phyloP scores from a whole-genome alignment of 2,329 filamentous ascomycete species.

The Aspergillus fischeri region DNA sequence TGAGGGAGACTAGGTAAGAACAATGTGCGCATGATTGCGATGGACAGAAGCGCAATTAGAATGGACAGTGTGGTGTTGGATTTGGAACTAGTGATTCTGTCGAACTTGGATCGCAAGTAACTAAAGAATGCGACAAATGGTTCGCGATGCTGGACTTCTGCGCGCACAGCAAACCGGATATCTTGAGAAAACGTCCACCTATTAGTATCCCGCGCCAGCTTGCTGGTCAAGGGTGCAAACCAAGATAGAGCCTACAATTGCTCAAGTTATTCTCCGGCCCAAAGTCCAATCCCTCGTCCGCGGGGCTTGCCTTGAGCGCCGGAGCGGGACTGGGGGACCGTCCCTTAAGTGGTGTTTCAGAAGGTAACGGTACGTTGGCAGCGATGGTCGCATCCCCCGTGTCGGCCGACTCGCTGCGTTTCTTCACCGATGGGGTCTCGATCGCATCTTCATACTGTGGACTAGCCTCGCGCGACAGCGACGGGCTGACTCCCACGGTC shows the following conservation, averaged over 20 bases:
- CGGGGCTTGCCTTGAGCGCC: conserved; percentile 17
- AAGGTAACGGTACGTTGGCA: conserved; percentile 54
- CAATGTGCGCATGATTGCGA: conserved; percentile 62
- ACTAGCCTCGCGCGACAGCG: conserved; percentile 54
- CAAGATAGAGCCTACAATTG: conserved; percentile 47
- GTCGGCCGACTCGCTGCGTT: conserved; percentile 21
- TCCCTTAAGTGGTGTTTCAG: conserved; percentile 55
- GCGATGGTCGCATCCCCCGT: conserved; percentile 26
- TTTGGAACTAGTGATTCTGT: conserved; percentile 64
- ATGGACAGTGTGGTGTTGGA: conserved; percentile 61
- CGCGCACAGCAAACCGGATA: conserved; percentile 80
- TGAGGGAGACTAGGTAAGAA: conserved; percentile 64
- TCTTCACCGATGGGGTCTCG: conserved; percentile 36
- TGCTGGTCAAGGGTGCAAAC: conserved; percentile 22
- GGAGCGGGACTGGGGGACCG: conserved; percentile 53
- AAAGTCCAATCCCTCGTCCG: conserved; percentile 36
- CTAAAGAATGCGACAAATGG: conserved; percentile 71
- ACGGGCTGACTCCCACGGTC: conserved; percentile 42
- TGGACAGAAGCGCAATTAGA: conserved; percentile 59
- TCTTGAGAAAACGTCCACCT: conserved; percentile 49
- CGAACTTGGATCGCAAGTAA: conserved; percentile 58
- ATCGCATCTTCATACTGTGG: conserved; percentile 57
- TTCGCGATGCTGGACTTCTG: conserved; percentile 83
- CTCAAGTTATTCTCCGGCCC: conserved; percentile 37
- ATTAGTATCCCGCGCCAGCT: conserved; percentile 32